phyloP scores from a whole-genome alignment of 1,284 basidiomycete genomes.

The Sparassis latifolia region DNA sequence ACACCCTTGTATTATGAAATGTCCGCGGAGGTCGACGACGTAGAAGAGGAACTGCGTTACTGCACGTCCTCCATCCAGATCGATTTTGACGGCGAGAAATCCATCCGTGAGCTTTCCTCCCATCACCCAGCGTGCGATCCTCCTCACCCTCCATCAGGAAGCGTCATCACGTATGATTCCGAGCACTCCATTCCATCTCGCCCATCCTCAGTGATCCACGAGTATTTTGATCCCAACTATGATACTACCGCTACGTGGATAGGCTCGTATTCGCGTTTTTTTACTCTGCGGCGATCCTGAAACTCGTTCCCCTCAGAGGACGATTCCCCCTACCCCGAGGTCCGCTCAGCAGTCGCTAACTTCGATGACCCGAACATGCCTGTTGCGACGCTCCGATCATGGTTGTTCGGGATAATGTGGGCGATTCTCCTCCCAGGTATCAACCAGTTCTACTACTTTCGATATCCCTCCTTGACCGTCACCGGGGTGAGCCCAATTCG shows the following conservation, averaged over 20 bases:
- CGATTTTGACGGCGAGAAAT: slow-evolving; percentile 12
- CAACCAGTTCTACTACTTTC: slow-evolving; percentile 66
- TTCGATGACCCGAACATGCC: slow-evolving; percentile 26
- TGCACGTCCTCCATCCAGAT: slow-evolving; percentile 8
- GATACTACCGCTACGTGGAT: slow-evolving; percentile 21
- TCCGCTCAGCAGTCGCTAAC: slow-evolving; percentile 28
- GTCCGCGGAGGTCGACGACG: slow-evolving; percentile 15
- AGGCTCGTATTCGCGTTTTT: slow-evolving; percentile 10
- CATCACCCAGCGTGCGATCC: not conserved
- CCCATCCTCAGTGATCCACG: slow-evolving; percentile 5
- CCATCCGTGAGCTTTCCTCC: slow-evolving; percentile 9
- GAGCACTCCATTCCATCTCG: not conserved
- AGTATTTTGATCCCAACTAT: slow-evolving; percentile 24
- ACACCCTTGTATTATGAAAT: slow-evolving; percentile 8
- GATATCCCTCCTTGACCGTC: slow-evolving; percentile 50
- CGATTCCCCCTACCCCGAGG: slow-evolving; percentile 30
- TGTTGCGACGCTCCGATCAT: slow-evolving; percentile 52
- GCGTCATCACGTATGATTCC: slow-evolving; percentile 2
- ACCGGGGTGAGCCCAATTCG: slow-evolving; percentile 16
- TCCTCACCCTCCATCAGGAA: not conserved
- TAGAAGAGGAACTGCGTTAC: slow-evolving; percentile 14
- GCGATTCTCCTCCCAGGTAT: slow-evolving; percentile 48
- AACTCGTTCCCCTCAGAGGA: slow-evolving; percentile 16
- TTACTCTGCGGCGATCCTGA: not conserved
- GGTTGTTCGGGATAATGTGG: slow-evolving; percentile 43